These are phyloP conservation scores for Aspergillus heteromorphus DNA, from an alignment of 495 filamentous ascomycete genomes.

Conservation along the genomic window DNA sequence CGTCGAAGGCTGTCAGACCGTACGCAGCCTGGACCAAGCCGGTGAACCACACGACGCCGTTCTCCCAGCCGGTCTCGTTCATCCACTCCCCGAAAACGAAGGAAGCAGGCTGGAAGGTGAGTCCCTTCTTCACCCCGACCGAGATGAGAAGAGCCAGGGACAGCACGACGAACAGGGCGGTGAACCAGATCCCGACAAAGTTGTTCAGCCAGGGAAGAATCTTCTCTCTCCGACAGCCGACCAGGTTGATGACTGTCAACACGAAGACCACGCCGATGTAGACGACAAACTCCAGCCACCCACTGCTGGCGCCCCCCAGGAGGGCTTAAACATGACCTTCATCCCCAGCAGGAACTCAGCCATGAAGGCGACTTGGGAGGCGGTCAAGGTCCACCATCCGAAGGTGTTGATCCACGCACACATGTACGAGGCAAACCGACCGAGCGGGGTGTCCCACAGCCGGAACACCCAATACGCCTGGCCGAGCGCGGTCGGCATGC, in stretches of 20 bases:
- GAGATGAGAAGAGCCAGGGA: slow-evolving; percentile 39
- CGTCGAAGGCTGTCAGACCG: slow-evolving; percentile 58
- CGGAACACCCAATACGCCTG: slow-evolving; percentile 43
- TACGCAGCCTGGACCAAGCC: slow-evolving; percentile 58
- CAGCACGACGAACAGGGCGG: slow-evolving; percentile 38
- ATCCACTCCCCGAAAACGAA: slow-evolving; percentile 55
- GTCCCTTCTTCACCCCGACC: slow-evolving; percentile 32
- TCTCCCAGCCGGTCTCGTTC: slow-evolving; percentile 58
- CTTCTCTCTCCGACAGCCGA: slow-evolving; percentile 41
- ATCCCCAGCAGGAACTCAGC: slow-evolving; percentile 42
- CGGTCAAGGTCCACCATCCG: slow-evolving; percentile 44
- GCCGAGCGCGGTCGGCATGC: slow-evolving; percentile 42
- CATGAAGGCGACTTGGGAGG: slow-evolving; percentile 44
- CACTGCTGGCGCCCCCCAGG: slow-evolving; percentile 32
- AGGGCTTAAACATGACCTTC: slow-evolving; percentile 37
- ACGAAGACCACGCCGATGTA: slow-evolving; percentile 35
- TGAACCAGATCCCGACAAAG: slow-evolving; percentile 45
- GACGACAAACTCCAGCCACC: slow-evolving; percentile 43
- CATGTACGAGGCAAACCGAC: slow-evolving; percentile 40
- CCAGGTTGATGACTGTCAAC: slow-evolving; percentile 38
- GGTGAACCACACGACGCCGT: slow-evolving; percentile 59
- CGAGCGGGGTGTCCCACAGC: slow-evolving; percentile 30
- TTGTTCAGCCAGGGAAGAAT: slow-evolving; percentile 44
- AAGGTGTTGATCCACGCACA: slow-evolving; percentile 47
- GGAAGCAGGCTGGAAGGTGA: slow-evolving; percentile 35